Base-by-base conservation (phyloP, 169 alveolate species). In the Plasmodium malariae region DNA sequence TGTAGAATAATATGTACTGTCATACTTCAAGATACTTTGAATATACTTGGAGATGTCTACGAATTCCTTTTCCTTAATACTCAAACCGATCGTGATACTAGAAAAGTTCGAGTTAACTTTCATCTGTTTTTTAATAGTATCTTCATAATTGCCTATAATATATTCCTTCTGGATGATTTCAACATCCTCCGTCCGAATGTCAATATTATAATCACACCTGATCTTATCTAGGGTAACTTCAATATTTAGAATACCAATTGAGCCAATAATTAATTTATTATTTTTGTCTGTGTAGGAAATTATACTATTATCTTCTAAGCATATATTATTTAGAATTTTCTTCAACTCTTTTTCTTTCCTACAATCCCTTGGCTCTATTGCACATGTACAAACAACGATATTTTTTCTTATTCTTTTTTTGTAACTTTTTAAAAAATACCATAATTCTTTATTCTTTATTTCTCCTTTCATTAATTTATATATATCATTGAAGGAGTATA, bases 261-360 rank as follows among this genome's bases (percentile, higher is more conserved):
- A 86, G 2, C 92, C 92, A 70, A 86, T 86, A 45, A 86, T 40
- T 51, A 86, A 32, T 24, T 86, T 68, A 32, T 72, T 30, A 69
- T 59, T 86, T 36, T 70, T 72, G 48, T 86, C 63, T 57, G 74
- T 70, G 49, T 69, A 86, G 1, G 71, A 21, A 1, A 24, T 28
- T 7, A 86, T 86, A 26, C 92, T 86, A 21, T 86, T 86, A 70
- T 86, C 92, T 86, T 86, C 92, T 63, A 86, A 7, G 43, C 92
- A 86, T 45, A 86, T 86, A 28, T 86, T 36, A 1, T 72, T 59
- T 48, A 86, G 26, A 40, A 86, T 62, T 2, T 86, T 28, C 62
- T 86, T 68, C n/a, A 86, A 51, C 26, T 86, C 92, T 21, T 59
- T 70, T 70, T 86, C 92, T 51, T 70, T 86, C 57, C 55, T 86